A percentile compares a stretch with the other conserved stretches of the same genome.
Evolutionary conservation across 805 yeast genomes (phyloP).

Genomic region (Candida taoyuanica): DNA sequence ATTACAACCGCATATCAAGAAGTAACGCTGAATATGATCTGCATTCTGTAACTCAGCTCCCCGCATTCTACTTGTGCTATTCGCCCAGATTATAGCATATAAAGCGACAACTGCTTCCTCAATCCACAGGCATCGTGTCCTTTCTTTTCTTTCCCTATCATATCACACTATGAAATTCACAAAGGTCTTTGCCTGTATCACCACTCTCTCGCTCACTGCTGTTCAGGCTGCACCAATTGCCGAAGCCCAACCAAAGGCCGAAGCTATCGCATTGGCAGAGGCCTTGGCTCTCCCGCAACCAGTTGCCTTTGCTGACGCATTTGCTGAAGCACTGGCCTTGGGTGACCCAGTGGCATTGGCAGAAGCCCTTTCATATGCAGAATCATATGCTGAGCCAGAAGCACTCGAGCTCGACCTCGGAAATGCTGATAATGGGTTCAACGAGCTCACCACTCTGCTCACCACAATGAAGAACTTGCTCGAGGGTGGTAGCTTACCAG

Average conservation of each 20-base stretch:
- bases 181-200: background rate
- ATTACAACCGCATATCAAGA: no score
- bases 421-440: slow-evolving; percentile 4
- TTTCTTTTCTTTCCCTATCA: no score
- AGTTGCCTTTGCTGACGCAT: slow-evolving; percentile 1
- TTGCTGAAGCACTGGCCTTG: no score
- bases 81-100: no score
- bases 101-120: no score
- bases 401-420: slow-evolving; percentile 2
- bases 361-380: slow-evolving; percentile 1
- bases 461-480: slow-evolving; percentile 4
- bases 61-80: no score
- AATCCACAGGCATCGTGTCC: no score
- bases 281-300: slow-evolving; percentile 1
- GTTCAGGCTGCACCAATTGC: slow-evolving; percentile 22
- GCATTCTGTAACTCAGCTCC: no score
- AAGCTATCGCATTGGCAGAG: slow-evolving; percentile 10
- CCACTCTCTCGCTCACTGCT: slow-evolving; percentile 21
- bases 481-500: slow-evolving; percentile 3
- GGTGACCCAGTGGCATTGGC: slow-evolving; percentile 5
- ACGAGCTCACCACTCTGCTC: slow-evolving; percentile 2
- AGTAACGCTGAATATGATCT: no score
- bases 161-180: background rate
- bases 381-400: background rate
- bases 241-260: slow-evolving; percentile 7